phyloP scores from a whole-genome alignment of 2,329 filamentous ascomycete species.

The Chrysosporium keratinophilum region DNA sequence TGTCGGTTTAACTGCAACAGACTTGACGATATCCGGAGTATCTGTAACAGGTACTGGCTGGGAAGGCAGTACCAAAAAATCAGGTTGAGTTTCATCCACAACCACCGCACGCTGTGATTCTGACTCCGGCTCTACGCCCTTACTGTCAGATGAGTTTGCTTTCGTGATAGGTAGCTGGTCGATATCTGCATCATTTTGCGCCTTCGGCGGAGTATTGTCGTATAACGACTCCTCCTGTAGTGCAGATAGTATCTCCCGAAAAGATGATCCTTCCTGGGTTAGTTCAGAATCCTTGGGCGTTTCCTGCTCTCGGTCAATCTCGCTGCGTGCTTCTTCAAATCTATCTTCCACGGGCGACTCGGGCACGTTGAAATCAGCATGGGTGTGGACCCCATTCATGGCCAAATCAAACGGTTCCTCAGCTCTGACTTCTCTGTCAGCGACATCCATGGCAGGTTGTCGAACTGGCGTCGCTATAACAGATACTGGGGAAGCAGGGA shows the following conservation, averaged over 20 bases:
- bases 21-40: neutral
- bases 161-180: neutral
- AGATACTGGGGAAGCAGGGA: constrained; percentile 4
- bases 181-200: neutral
- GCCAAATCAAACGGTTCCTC: neutral
- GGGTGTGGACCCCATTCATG: neutral
- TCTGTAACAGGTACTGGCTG: neutral
- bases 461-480: neutral
- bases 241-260: neutral
- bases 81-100: neutral
- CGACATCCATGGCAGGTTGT: neutral
- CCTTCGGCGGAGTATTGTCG: neutral
- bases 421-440: neutral
- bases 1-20: neutral
- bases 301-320: neutral
- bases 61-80: neutral
- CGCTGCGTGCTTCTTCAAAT: constrained; percentile 4
- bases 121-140: neutral
- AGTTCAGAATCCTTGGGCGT: neutral
- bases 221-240: neutral
- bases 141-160: neutral
- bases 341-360: neutral
- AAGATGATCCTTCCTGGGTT: neutral
- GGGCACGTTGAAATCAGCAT: neutral
- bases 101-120: neutral